A percentile compares a stretch with the other conserved stretches of the same genome.
These are phyloP conservation scores for Hordeum marinum DNA, from an alignment of 176 grass and related monocot genomes.

Conservation along the genomic window DNA sequence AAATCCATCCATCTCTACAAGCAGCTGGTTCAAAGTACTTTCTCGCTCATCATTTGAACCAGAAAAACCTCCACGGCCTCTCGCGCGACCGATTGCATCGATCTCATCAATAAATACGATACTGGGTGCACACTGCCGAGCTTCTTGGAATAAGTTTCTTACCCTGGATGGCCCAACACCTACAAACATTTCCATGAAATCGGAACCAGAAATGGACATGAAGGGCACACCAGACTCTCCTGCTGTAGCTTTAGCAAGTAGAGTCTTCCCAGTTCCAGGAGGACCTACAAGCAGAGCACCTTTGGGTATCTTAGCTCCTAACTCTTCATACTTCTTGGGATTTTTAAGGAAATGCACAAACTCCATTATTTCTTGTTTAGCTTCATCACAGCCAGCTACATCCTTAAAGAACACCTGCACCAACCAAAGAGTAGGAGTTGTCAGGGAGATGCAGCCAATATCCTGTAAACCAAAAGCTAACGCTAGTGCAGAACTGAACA, in stretches of 20 bases:
- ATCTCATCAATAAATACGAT: constrained; percentile 93
- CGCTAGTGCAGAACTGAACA: not conserved
- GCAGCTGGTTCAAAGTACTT: constrained; percentile 80
- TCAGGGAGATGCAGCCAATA: not conserved
- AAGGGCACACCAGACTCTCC: constrained; percentile 79
- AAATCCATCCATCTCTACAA: constrained; percentile 88
- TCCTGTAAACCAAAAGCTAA: not conserved
- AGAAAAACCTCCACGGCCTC: constrained; percentile 64
- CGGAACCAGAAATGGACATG: constrained; percentile 73
- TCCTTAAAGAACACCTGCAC: constrained; percentile 92
- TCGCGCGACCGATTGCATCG: constrained; percentile 70
- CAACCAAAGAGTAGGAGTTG: constrained; percentile 4
- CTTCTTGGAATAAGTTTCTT: constrained; percentile 72
- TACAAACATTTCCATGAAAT: constrained; percentile 93
- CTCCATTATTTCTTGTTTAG: constrained; percentile 92
- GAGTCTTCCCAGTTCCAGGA: constrained; percentile 81
- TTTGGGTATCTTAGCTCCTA: constrained; percentile 80
- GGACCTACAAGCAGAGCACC: constrained; percentile 81
- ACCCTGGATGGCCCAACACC: constrained; percentile 78
- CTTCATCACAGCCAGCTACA: constrained; percentile 77
- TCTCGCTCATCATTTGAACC: constrained; percentile 75
- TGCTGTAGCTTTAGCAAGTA: constrained; percentile 78
- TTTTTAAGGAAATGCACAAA: constrained; percentile 80
- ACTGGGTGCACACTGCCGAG: constrained; percentile 64
- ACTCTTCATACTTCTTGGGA: constrained; percentile 66